phyloP scores from a whole-genome alignment of 2,329 filamentous ascomycete species.

The Botryotinia convoluta region DNA sequence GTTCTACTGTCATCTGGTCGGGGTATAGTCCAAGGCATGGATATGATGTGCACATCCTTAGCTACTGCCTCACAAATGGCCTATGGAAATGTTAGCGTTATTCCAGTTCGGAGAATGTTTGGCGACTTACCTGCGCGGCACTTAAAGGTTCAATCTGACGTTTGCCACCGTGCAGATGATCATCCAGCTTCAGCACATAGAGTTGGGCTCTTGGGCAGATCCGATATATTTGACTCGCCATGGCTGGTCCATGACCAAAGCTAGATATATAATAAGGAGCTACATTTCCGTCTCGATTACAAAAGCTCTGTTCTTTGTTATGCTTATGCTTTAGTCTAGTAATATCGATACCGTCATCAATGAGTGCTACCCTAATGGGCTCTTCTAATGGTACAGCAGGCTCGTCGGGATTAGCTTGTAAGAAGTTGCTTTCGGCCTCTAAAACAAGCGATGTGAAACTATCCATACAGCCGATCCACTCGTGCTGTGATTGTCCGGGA shows the following conservation, averaged over 20 bases:
- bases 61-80: neutral
- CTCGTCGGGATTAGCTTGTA: too few species aligned
- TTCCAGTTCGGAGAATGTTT: too few species aligned
- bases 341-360: neutral
- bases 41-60: neutral
- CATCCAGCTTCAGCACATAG: neutral
- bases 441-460: too few species aligned
- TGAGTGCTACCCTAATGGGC: neutral
- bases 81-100: neutral
- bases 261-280: neutral
- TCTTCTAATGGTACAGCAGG: too few species aligned
- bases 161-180: neutral
- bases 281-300: neutral
- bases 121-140: neutral
- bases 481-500: too few species aligned
- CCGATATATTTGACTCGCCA: neutral
- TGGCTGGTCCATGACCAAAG: neutral
- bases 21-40: neutral
- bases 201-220: neutral
- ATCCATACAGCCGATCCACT: too few species aligned
- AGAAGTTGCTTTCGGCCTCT: too few species aligned
- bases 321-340: too few species aligned
- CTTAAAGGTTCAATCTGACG: neutral
- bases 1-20: rapidly evolving
- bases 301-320: neutral